Conservation (phyloP, 2,329 filamentous ascomycete species). For the Fusarium agapanthi region DNA sequence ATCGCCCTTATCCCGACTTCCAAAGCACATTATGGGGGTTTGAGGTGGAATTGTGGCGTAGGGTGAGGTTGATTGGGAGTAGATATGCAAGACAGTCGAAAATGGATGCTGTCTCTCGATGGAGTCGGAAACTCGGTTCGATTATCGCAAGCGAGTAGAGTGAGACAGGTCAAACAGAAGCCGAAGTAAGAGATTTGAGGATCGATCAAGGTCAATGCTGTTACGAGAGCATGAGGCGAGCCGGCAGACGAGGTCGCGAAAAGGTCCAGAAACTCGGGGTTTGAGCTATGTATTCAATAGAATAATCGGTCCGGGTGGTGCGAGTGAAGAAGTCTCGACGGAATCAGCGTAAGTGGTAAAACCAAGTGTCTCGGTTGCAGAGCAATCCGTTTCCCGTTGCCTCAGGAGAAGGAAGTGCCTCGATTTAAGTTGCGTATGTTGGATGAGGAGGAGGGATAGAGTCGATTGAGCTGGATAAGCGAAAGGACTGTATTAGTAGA, state of each 20-base stretch:
- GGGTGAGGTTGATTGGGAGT: not conserved
- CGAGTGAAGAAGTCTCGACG: not conserved
- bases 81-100: not conserved
- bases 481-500: not conserved
- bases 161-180: not conserved
- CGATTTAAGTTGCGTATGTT: not conserved
- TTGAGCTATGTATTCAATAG: not conserved
- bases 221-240: not conserved
- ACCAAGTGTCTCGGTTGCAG: constrained; percentile 6
- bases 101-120: not conserved
- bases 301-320: not conserved
- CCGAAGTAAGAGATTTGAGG: not conserved
- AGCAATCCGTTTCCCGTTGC: constrained; percentile 7
- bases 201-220: not conserved
- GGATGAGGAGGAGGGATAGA: constrained; percentile 7
- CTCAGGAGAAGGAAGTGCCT: not conserved
- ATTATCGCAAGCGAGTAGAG: not conserved
- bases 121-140: not conserved
- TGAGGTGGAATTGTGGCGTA: constrained; percentile 1
- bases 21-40: constrained; percentile 68
- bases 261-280: not conserved
- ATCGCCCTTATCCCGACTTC: constrained; percentile 60
- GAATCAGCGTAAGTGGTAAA: not conserved
- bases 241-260: constrained; percentile 11
- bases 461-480: not conserved